Conservation (phyloP, 169 alveolate genomes). For the Plasmodium gaboni region DNA sequence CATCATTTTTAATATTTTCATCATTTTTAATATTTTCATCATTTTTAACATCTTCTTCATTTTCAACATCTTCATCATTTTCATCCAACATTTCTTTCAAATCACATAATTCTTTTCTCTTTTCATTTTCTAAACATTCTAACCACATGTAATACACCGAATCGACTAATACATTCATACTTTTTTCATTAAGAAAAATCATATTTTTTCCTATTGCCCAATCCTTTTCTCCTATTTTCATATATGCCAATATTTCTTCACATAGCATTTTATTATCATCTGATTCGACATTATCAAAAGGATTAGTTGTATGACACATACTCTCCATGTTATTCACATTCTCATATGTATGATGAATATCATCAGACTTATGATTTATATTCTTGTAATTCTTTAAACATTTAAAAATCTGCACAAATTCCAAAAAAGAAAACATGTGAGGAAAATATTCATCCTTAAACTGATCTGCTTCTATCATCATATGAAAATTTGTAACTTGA, state of each 20-base stretch:
- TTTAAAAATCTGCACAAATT: slow-evolving; percentile 20
- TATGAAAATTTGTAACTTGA: slow-evolving; percentile 17
- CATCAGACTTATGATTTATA: background rate
- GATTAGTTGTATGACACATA: background rate
- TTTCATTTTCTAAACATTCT: too few species aligned
- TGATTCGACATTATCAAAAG: background rate
- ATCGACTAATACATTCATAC: slow-evolving; percentile 6
- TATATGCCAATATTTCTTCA: background rate
- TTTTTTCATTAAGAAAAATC: slow-evolving; percentile 9
- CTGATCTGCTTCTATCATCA: slow-evolving; percentile 9
- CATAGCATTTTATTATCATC: background rate
- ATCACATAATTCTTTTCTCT: too few species aligned
- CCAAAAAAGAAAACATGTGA: slow-evolving; percentile 18
- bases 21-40: too few species aligned
- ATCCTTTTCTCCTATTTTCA: slow-evolving; percentile 15
- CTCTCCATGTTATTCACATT: background rate
- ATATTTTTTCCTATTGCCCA: slow-evolving; percentile 23
- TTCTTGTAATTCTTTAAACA: background rate
- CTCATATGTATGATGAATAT: too few species aligned
- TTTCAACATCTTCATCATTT: background rate
- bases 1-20: background rate
- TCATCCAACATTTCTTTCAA: background rate
- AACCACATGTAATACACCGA: too few species aligned
- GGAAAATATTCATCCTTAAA: slow-evolving; percentile 38
- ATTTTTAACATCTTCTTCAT: too few species aligned